Base-by-base conservation (phyloP, 495 filamentous ascomycete species). In the Penicillium tannophilum region DNA sequence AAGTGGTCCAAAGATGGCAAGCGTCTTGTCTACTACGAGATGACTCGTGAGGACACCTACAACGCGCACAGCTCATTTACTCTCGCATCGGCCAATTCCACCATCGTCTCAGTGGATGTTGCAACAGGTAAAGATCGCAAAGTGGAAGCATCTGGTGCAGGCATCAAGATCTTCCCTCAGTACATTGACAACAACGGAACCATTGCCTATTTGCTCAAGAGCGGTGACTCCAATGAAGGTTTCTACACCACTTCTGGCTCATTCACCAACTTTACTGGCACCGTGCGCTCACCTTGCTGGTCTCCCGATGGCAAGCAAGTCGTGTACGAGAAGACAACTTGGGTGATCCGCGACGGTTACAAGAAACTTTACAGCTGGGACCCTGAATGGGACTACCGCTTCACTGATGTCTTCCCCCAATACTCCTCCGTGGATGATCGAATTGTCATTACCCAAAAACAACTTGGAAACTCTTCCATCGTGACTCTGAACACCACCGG, bases 401-500 rank as follows among this genome's bases (percentile, higher is more conserved):
- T 72, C 61, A 74, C 61, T 9, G 69, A 74, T 47, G 69, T 74
- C 5, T 72, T 72, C 59, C 71, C 71, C 4, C 68, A 68, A 26
- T 55, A 63, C 19, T 63, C 59, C 10, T 46, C 53, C 8, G 45
- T 47, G 19, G 46, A 66, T 16, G 61, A 65, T 35, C 53, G 50
- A 10, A 46, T 72, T 2, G 69, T 23, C 52, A 63, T 70, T 11
- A 72, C 71, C 0, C 52, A 69, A 42, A 72, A 68, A 48, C 65
- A 69, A 28, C 63, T 69, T 16, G 71, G 69, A 53, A 66, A 68
- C 55, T 66, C 69, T 6, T 68, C 67, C 30, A 58, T 72, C 24
- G 52, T 66, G 7, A 55, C 63, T 2, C 50, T 63, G 52, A 59
- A 61, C 24, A 56, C 61, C 6, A 52, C 61, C 11, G 61, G 53